A percentile compares a stretch with the other conserved stretches of the same genome.
Conservation (phyloP, 2,329 filamentous ascomycete species). For the Alternaria gansuensis region DNA sequence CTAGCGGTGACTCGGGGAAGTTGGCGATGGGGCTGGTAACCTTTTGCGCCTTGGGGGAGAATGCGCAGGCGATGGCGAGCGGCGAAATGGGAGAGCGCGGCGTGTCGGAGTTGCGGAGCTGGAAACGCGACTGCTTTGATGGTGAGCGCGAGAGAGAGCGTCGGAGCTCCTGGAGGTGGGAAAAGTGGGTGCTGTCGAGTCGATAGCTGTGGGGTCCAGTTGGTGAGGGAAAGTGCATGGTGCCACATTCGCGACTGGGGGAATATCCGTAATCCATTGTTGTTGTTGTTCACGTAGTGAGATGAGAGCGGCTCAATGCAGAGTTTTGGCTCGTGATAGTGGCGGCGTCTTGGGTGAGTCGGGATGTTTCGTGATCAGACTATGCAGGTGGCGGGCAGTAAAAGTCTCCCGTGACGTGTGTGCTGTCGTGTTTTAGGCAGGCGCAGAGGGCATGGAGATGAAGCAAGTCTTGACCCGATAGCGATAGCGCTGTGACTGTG, state of each 20-base stretch:
- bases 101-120: slow-evolving; percentile 63
- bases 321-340: slow-evolving; percentile 10
- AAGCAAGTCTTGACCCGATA: slow-evolving; percentile 38
- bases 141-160: slow-evolving; percentile 93
- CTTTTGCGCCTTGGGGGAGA: slow-evolving; percentile 54
- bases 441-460: slow-evolving; percentile 35
- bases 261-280: slow-evolving; percentile 62
- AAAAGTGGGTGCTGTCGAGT: slow-evolving; percentile 74
- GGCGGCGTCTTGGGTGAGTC: slow-evolving; percentile 8
- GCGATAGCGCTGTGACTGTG: slow-evolving; percentile 31
- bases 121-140: slow-evolving; percentile 78
- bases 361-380: slow-evolving; percentile 17
- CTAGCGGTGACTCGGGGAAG: slow-evolving; percentile 67
- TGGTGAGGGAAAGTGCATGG: slow-evolving; percentile 85
- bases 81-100: slow-evolving; percentile 56
- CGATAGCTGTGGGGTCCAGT: slow-evolving; percentile 74
- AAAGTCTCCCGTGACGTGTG: slow-evolving; percentile 15
- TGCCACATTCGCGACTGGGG: slow-evolving; percentile 70
- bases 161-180: slow-evolving; percentile 81
- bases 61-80: slow-evolving; percentile 56
- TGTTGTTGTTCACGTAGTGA: slow-evolving; percentile 33
- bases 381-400: slow-evolving; percentile 26
- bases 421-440: slow-evolving; percentile 24
- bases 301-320: slow-evolving; percentile 13
- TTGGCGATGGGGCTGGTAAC: slow-evolving; percentile 61